Conservation (phyloP, 371 early-diverging fungal species). For the Mucor ambiguus region DNA sequence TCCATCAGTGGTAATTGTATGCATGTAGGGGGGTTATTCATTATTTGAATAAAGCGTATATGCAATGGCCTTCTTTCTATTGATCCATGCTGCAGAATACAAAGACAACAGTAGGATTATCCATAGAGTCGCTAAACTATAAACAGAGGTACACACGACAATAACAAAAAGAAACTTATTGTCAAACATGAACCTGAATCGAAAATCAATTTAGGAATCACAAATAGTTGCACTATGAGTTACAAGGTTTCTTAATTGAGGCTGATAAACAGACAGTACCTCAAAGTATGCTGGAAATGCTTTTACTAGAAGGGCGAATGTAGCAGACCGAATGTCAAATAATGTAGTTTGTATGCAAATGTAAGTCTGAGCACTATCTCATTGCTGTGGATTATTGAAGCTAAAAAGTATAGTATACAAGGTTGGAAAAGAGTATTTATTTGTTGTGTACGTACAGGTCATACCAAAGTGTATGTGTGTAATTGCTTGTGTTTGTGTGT, state of each 20-base stretch:
- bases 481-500: slow-evolving; percentile 1
- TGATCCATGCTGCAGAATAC: neutral
- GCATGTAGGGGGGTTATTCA: too few species aligned
- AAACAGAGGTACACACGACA: neutral
- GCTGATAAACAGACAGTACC: neutral
- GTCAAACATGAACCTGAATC: slow-evolving; percentile 4
- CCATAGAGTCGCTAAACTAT: neutral
- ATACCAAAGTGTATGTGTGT: neutral
- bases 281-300: neutral
- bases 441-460: neutral
- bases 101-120: neutral
- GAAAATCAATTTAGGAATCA: neutral
- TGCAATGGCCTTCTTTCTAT: neutral
- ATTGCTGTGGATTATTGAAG: too few species aligned
- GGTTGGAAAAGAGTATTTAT: neutral
- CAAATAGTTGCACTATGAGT: neutral
- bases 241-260: neutral
- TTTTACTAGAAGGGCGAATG: too few species aligned
- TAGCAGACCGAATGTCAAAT: too few species aligned
- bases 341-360: too few species aligned
- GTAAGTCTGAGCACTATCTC: neutral
- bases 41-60: neutral
- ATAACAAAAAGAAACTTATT: neutral
- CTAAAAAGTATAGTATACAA: too few species aligned
- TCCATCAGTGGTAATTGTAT: neutral